phyloP scores from a whole-genome alignment of 1,139 yeast species.

The Kodamaea sp. region DNA sequence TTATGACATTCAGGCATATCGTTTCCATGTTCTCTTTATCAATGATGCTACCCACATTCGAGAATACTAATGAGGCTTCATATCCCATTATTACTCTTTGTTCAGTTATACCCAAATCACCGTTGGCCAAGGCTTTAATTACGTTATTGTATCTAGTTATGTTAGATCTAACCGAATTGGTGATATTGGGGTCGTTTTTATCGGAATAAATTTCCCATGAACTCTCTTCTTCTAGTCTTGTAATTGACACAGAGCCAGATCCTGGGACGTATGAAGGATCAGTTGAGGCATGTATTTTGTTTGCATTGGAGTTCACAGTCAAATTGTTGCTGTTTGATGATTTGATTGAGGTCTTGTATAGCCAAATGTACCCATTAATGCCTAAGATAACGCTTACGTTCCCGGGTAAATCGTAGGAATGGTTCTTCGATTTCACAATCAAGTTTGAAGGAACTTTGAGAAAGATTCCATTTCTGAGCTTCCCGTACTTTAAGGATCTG shows the following conservation, averaged over 20 bases:
- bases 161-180: constrained; percentile 62
- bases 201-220: constrained; percentile 96
- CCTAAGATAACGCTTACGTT: constrained; percentile 89
- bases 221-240: constrained; percentile 89
- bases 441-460: constrained; percentile 79
- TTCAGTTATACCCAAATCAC: constrained; percentile 86
- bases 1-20: constrained; percentile 74
- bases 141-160: constrained; percentile 87
- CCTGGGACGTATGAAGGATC: constrained; percentile 56
- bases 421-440: constrained; percentile 82
- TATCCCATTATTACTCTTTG: constrained; percentile 77
- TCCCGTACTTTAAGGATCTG: constrained; percentile 92
- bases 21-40: constrained; percentile 74
- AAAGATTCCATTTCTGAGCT: constrained; percentile 87
- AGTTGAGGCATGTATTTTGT: constrained; percentile 39
- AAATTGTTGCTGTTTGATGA: constrained; percentile 11
- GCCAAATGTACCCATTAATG: constrained; percentile 93
- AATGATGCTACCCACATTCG: constrained; percentile 70
- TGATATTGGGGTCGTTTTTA: constrained; percentile 68
- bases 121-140: constrained; percentile 72
- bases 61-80: constrained; percentile 83
- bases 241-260: constrained; percentile 66
- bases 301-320: constrained; percentile 22
- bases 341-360: constrained; percentile 63
- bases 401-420: constrained; percentile 85